A percentile compares a stretch with the other conserved stretches of the same genome.
These are phyloP conservation scores for Cornus suecica DNA, from an alignment of 148 eudicot genomes.

Conservation along the genomic window DNA sequence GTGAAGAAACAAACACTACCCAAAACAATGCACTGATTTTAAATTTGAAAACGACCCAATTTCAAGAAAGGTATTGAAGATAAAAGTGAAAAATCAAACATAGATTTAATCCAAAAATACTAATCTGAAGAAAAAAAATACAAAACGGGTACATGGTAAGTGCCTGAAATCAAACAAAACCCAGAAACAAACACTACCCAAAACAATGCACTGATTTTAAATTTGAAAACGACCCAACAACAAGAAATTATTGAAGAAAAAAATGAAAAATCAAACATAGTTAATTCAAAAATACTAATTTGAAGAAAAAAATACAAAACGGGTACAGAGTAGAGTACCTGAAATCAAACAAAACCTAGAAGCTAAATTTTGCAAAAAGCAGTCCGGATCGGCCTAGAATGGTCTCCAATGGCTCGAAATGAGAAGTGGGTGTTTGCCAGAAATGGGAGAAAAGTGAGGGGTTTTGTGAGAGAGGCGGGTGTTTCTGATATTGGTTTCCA, in stretches of 20 bases:
- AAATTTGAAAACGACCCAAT: neutral
- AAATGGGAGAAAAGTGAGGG: neutral
- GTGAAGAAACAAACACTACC: neutral
- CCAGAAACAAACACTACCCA: neutral
- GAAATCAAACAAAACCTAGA: slow-evolving; percentile 9
- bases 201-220: neutral
- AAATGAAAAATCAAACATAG: neutral
- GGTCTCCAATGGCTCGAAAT: neutral
- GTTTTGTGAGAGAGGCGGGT: neutral
- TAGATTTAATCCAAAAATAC: neutral
- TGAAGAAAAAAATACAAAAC: neutral
- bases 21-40: neutral
- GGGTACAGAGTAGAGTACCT: neutral
- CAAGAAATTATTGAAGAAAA: neutral
- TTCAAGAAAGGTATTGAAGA: neutral
- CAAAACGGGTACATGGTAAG: neutral
- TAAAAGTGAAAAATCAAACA: neutral
- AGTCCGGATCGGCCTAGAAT: slow-evolving; percentile 12
- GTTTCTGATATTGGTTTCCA: neutral
- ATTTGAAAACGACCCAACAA: neutral
- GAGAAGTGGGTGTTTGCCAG: neutral
- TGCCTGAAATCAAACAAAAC: slow-evolving; percentile 14
- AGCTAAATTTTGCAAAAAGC: neutral
- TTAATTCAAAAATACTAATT: neutral
- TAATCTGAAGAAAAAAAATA: neutral